phyloP scores from a whole-genome alignment of 352 stramenopile genomes.

The Phytophthora constricta region DNA sequence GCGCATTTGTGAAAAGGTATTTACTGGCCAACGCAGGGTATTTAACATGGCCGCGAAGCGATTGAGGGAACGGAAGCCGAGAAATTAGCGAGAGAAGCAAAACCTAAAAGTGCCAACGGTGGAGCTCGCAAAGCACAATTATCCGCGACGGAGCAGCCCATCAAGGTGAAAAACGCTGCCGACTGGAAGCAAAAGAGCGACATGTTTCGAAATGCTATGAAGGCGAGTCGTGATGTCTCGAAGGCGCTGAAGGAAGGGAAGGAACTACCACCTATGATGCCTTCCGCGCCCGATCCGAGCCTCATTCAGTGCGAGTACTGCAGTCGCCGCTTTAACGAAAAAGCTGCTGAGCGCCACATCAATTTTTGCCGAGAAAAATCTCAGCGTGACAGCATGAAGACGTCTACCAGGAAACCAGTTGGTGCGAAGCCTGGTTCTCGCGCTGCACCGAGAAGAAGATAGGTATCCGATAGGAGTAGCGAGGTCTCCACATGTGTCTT shows the following conservation, averaged over 20 bases:
- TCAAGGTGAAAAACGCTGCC: slow-evolving; percentile 55
- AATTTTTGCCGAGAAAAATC: slow-evolving; percentile 90
- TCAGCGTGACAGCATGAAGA: slow-evolving; percentile 57
- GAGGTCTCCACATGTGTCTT: neutral
- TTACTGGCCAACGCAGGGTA: slow-evolving; percentile 80
- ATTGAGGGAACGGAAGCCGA: slow-evolving; percentile 76
- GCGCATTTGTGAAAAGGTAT: slow-evolving; percentile 90
- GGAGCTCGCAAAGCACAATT: slow-evolving; percentile 25
- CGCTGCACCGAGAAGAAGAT: slow-evolving; percentile 55
- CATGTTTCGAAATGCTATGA: slow-evolving; percentile 90
- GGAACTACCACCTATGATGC: slow-evolving; percentile 61
- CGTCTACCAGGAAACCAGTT: slow-evolving; percentile 48
- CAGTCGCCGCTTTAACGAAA: slow-evolving; percentile 91
- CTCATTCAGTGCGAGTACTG: slow-evolving; percentile 93
- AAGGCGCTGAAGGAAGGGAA: slow-evolving; percentile 75
- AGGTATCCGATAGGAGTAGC: slow-evolving; percentile 20
- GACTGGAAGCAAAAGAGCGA: slow-evolving; percentile 91
- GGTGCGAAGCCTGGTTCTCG: slow-evolving; percentile 42
- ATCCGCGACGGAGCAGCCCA: slow-evolving; percentile 53
- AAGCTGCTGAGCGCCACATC: slow-evolving; percentile 92
- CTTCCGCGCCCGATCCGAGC: slow-evolving; percentile 76
- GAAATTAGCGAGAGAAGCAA: slow-evolving; percentile 61
- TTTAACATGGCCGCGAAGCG: slow-evolving; percentile 88
- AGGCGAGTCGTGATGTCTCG: slow-evolving; percentile 68
- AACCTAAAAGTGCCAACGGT: slow-evolving; percentile 28